Evolutionary conservation across 1,284 basidiomycete genomes (phyloP).

Genomic region (Leccinum colubrinum): DNA sequence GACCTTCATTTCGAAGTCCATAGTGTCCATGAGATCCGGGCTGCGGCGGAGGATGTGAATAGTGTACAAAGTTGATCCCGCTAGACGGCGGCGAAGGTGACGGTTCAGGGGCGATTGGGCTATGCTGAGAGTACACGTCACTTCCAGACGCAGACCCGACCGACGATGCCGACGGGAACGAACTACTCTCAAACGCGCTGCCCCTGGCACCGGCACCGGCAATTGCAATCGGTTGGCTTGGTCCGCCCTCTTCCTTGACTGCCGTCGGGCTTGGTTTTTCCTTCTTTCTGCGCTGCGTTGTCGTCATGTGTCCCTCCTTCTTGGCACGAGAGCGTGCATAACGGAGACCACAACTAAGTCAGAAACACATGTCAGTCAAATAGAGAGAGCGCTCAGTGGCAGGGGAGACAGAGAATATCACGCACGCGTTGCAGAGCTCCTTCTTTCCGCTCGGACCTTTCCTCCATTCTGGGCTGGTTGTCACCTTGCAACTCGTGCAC

Average conservation of each 20-base stretch:
- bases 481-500: slow-evolving; percentile 83
- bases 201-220: slow-evolving; percentile 35
- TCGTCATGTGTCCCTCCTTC: slow-evolving; percentile 60
- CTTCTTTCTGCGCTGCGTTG: slow-evolving; percentile 43
- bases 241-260: slow-evolving; percentile 34
- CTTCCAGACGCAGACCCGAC: slow-evolving; percentile 50
- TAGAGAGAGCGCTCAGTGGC: slow-evolving; percentile 8
- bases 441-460: slow-evolving; percentile 90
- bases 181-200: slow-evolving; percentile 45
- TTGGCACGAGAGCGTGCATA: slow-evolving; percentile 81
- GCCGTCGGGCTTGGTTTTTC: slow-evolving; percentile 33
- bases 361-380: slow-evolving; percentile 18
- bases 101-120: slow-evolving; percentile 39
- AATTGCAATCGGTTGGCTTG: slow-evolving; percentile 39
- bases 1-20: slow-evolving; percentile 29
- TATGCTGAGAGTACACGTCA: slow-evolving; percentile 51
- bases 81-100: slow-evolving; percentile 62
- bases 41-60: slow-evolving; percentile 34
- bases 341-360: slow-evolving; percentile 69
- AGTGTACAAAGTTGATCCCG: slow-evolving; percentile 53
- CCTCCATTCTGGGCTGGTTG: slow-evolving; percentile 91
- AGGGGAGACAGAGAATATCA: slow-evolving; percentile 22
- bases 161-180: slow-evolving; percentile 49
- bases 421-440: slow-evolving; percentile 92
- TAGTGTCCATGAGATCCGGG: slow-evolving; percentile 13